Evolutionary conservation across 352 stramenopile species (phyloP).

Genomic region (Halophytophthora polymorphica): DNA sequence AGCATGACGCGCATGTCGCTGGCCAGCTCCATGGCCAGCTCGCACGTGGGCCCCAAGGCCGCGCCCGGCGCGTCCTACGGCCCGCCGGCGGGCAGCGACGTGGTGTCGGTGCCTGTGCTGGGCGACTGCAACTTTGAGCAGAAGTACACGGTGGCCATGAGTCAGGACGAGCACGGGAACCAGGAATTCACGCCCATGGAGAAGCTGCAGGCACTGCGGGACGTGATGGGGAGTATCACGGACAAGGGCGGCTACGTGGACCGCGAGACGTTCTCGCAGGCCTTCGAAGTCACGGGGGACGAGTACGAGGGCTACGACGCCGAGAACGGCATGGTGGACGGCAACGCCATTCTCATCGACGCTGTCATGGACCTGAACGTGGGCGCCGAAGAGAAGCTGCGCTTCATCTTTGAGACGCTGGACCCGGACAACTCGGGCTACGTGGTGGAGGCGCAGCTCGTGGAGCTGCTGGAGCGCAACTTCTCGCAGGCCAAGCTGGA

Average conservation of each 20-base stretch:
- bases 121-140: constrained; percentile 66
- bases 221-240: constrained; percentile 74
- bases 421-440: constrained; percentile 48
- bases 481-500: constrained; percentile 72
- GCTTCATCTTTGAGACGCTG: constrained; percentile 84
- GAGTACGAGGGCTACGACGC: constrained; percentile 60
- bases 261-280: constrained; percentile 70
- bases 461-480: constrained; percentile 64
- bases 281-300: constrained; percentile 58
- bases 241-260: constrained; percentile 64
- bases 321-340: constrained; percentile 54
- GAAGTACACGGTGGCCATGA: constrained; percentile 65
- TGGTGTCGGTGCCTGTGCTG: constrained; percentile 61
- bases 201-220: constrained; percentile 63
- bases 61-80: constrained; percentile 30
- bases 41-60: too few relatives aligned
- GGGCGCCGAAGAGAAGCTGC: constrained; percentile 68
- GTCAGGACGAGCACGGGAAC: constrained; percentile 42
- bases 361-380: constrained; percentile 79
- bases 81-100: constrained; percentile 45
- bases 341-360: constrained; percentile 77
- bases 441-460: constrained; percentile 63
- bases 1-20: constrained; percentile 46
- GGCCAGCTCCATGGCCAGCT: constrained; percentile 30
- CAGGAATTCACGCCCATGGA: constrained; percentile 40